These are phyloP conservation scores for Phytophthora citricola DNA, from an alignment of 352 stramenopile species.

Conservation along the genomic window DNA sequence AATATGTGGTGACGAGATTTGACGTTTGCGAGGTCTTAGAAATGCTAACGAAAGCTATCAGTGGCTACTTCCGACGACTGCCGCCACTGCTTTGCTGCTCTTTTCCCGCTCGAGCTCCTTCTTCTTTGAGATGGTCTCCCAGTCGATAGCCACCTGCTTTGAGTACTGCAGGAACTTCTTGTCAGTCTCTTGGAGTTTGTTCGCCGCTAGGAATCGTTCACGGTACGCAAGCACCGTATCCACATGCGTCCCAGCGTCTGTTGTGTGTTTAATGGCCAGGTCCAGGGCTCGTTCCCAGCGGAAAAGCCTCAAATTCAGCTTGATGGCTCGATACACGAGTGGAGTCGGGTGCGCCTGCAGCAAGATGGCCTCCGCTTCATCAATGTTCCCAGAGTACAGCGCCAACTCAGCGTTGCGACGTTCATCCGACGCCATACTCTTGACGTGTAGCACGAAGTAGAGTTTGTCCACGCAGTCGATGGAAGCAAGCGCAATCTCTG, in stretches of 20 bases:
- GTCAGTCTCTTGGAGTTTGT: constrained; percentile 90
- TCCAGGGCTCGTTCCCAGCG: constrained; percentile 90
- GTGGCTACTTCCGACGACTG: constrained; percentile 62
- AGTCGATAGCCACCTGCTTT: constrained; percentile 88
- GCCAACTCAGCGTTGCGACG: constrained; percentile 90
- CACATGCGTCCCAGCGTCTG: constrained; percentile 82
- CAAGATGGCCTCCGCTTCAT: constrained; percentile 93
- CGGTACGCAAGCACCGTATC: constrained; percentile 92
- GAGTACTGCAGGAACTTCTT: constrained; percentile 90
- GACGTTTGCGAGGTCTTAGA: constrained; percentile 24
- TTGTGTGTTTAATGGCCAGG: constrained; percentile 91
- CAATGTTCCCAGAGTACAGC: constrained; percentile 83
- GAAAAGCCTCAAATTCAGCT: constrained; percentile 93
- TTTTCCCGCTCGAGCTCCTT: constrained; percentile 89
- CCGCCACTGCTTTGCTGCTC: constrained; percentile 53
- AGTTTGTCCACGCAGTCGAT: constrained; percentile 94
- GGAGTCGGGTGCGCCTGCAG: constrained; percentile 89
- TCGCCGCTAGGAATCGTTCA: constrained; percentile 85
- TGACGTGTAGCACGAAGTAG: constrained; percentile 92
- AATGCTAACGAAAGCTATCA: constrained; percentile 6
- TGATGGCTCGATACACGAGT: constrained; percentile 93
- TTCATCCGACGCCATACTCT: constrained; percentile 84
- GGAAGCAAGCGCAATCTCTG: constrained; percentile 92
- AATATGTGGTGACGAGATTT: constrained; percentile 38
- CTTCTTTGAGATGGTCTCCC: constrained; percentile 90